Base-by-base conservation (phyloP, 345 rosid species). In the Conringia planisiliqua region DNA sequence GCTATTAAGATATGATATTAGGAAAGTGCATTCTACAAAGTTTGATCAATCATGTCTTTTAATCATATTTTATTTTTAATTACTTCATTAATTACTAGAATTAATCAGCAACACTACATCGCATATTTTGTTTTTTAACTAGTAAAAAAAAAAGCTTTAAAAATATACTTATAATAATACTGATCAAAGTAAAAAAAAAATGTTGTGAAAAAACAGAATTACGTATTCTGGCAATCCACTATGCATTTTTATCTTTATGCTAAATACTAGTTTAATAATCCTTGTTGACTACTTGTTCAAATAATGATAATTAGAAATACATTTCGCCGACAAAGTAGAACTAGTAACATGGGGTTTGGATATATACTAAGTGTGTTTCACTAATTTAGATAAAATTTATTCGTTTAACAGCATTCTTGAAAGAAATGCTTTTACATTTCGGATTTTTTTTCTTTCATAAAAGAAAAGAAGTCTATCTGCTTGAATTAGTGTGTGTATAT, bases 301-400 rank as follows among this genome's bases (percentile, higher is more conserved):
- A 62, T 42, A 54, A 10, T 1, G 20, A 36, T 4, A 2, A 18
- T 60, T 7, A 26, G 32, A 39, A 9, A 39, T 16, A 42, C 68
- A 62, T 42, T n/a, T 42, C 10, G 67, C 68, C 68, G 68, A 62
- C 68, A 62, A 26, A 43, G 52, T 42, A 27, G 1, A 27, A 62
- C 5, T 42, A 62, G 50, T 62, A 42, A 62, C 52, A 26, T n/a
- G 68, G 24, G 27, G 10, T 42, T 62, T 42, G 9, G 24, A 26
- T 42, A n/a, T 14, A 1, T 10, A 27, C 35, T 14, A 30, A 62
- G 14, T 42, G 13, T 62, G 8, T 4, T 42, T 40, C 22, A 24
- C 35, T 40, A 14, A 40, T 26, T 13, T 8, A 24, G 8, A 40
- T n/a, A 13, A 51, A 22, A 47, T 17, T 0, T 47, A 47, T 47